phyloP scores from a whole-genome alignment of 352 stramenopile species.

The Phytophthora capsici region DNA sequence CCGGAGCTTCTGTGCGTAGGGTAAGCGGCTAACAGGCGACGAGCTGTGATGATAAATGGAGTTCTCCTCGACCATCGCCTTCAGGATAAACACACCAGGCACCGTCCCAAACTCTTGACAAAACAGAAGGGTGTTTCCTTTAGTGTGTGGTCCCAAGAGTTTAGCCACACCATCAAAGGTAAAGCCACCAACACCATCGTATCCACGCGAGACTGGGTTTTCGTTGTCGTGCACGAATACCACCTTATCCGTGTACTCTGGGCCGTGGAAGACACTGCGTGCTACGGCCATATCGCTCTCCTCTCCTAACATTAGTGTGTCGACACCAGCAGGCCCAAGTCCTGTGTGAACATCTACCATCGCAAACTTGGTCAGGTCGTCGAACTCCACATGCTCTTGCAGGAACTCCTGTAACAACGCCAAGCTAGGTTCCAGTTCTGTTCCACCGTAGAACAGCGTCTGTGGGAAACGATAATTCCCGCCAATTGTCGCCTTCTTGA shows the following conservation, averaged over 20 bases:
- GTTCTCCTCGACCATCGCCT: conserved; percentile 71
- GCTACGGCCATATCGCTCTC: conserved; percentile 32
- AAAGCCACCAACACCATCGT: conserved; percentile 59
- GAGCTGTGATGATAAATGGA: conserved; percentile 54
- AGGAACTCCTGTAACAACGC: conserved; percentile 71
- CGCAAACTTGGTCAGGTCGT: conserved; percentile 42
- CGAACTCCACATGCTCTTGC: conserved; percentile 51
- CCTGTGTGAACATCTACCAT: conserved; percentile 96
- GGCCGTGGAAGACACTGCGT: conserved; percentile 37
- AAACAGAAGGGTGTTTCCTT: conserved; percentile 42
- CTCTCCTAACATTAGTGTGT: conserved; percentile 60
- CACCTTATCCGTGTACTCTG: conserved; percentile 35
- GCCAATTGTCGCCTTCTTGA: conserved; percentile 88
- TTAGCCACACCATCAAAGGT: conserved; percentile 47
- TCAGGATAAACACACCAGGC: conserved; percentile 59
- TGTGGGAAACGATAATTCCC: conserved; percentile 91
- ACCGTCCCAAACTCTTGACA: conserved; percentile 83
- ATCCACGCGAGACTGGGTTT: conserved; percentile 54
- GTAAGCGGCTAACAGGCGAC: conserved; percentile 46
- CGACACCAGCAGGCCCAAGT: conserved; percentile 71
- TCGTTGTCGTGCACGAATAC: conserved; percentile 39
- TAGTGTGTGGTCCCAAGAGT: conserved; percentile 28
- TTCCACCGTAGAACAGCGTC: conserved; percentile 90
- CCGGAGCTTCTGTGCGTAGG: conserved; percentile 65
- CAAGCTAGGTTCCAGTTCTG: conserved; percentile 73